These are phyloP conservation scores for Ogataea salicorniae DNA, from an alignment of 805 yeast genomes.

Conservation along the genomic window DNA sequence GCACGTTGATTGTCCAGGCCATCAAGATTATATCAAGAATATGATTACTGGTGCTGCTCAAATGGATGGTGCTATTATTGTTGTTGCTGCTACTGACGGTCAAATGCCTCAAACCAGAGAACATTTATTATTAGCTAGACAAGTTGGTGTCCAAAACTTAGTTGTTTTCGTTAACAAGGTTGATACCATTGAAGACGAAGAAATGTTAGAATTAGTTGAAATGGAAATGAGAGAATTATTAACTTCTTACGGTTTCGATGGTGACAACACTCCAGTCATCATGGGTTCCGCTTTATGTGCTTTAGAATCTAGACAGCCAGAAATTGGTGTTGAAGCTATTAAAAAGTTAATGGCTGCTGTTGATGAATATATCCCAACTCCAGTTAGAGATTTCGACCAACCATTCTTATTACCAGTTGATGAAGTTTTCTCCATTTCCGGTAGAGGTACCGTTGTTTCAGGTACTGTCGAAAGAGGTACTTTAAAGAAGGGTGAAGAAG, in stretches of 20 bases:
- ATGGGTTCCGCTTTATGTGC: slow-evolving; percentile 99
- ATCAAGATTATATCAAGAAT: slow-evolving; percentile 97
- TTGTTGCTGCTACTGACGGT: slow-evolving; percentile 98
- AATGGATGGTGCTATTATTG: slow-evolving; percentile 99
- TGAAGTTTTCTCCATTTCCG: slow-evolving; percentile 96
- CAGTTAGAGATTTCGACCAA: slow-evolving; percentile 90
- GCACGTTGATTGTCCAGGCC: slow-evolving; percentile 98
- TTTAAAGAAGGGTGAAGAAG: slow-evolving; percentile 96
- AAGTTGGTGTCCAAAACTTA: slow-evolving; percentile 96
- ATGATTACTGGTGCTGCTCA: slow-evolving; percentile 99
- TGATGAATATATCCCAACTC: slow-evolving; percentile 94
- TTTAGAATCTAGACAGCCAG: slow-evolving; percentile 80
- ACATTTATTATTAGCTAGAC: slow-evolving; percentile 96
- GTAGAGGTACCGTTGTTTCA: slow-evolving; percentile 99
- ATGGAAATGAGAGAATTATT: slow-evolving; percentile 99
- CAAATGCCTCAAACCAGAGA: slow-evolving; percentile 99
- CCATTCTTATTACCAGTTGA: slow-evolving; percentile 97
- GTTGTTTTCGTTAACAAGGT: slow-evolving; percentile 98
- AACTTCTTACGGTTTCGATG: slow-evolving; percentile 89
- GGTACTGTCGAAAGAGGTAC: slow-evolving; percentile 99
- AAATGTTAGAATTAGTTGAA: slow-evolving; percentile 98
- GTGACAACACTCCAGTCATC: slow-evolving; percentile 95
- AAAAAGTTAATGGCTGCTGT: slow-evolving; percentile 82
- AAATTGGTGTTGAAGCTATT: slow-evolving; percentile 86
- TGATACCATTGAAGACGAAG: slow-evolving; percentile 96